Evolutionary conservation across 768 basidiomycete genomes (phyloP), one percentile per base, ranked within the genome.

Genomic region (Lyophyllum atratum): DNA sequence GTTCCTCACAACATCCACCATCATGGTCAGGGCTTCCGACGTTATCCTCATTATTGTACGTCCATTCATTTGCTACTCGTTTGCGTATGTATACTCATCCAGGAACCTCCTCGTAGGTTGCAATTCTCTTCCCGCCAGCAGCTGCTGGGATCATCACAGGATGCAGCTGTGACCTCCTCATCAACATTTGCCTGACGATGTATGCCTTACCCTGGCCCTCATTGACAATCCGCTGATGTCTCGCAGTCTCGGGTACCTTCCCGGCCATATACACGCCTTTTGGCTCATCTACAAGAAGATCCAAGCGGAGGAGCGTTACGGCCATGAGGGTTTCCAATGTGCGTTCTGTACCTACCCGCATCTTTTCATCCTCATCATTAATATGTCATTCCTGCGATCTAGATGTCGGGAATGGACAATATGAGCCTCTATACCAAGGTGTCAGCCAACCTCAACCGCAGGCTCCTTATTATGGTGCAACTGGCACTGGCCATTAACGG

Each of bases 281-380:
- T 93, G 89, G 89, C 80, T 95, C 51, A 93, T 94, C 55, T 93
- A 93, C 76, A 88, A 81, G 81, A 90, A 89, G 81, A 93, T 93
- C 81, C 80, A 90, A 64, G 93, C 92, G 0, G 90, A 92, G 64
- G 91, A 92, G 64, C 80, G 78, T 40, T 95, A 91, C 65, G 93
- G 93, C 12, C 72, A 68, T 5, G 91, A 90, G 19, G 88, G 88
- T 29, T 94, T 85, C 76, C 71, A 78, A 50, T 94, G 92, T 92
- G 66, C 66, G 92, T 80, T n/a, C n/a, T n/a, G n/a, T n/a, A n/a
- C 9, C 26, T 21, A 49, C 19, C 11, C 4, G 43, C 21, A 31
- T 55, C 4, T 1, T 21, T 33, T 43, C 24, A n/a, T 25, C 2
- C 29, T 12, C 8, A 17, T 19, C 26, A 34, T 29, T 25, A 19